Evolutionary conservation across 441 rosid species (phyloP).

Genomic region (Gossypium schwendimanii): DNA sequence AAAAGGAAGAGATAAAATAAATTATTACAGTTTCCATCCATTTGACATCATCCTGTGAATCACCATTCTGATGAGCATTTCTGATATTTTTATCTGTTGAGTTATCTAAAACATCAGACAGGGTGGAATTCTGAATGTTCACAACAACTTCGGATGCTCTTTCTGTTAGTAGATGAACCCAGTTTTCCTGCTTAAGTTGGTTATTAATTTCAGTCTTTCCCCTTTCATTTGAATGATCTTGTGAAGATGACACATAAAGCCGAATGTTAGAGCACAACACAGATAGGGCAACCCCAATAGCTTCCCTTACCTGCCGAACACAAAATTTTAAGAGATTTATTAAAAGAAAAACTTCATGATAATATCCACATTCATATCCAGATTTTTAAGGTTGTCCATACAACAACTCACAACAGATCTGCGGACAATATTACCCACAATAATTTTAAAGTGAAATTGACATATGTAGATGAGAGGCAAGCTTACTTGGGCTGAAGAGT

Average conservation of each 20-base stretch:
- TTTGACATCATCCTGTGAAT: constrained; percentile 74
- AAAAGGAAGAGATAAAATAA: not conserved
- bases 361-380: not conserved
- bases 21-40: constrained; percentile 98
- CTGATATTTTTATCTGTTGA: constrained; percentile 35
- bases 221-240: constrained; percentile 39
- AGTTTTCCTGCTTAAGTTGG: constrained; percentile 48
- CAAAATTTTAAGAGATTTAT: constrained; percentile 13
- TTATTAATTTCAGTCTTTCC: constrained; percentile 32
- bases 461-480: not conserved
- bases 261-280: constrained; percentile 87
- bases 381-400: not conserved
- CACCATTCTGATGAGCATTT: constrained; percentile 50
- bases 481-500: constrained; percentile 97
- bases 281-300: constrained; percentile 81
- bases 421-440: not conserved
- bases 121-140: constrained; percentile 65
- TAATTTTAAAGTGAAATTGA: constrained; percentile 3
- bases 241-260: constrained; percentile 50
- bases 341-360: not conserved
- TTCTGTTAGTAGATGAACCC: constrained; percentile 58
- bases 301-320: constrained; percentile 81
- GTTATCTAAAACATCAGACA: constrained; percentile 50
- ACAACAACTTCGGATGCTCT: constrained; percentile 72
- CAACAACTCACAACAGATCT: not conserved